A percentile compares a stretch with the other conserved stretches of the same genome.
Evolutionary conservation across 495 filamentous ascomycete species (phyloP).

Genomic region (Aspergillus asperescens): DNA sequence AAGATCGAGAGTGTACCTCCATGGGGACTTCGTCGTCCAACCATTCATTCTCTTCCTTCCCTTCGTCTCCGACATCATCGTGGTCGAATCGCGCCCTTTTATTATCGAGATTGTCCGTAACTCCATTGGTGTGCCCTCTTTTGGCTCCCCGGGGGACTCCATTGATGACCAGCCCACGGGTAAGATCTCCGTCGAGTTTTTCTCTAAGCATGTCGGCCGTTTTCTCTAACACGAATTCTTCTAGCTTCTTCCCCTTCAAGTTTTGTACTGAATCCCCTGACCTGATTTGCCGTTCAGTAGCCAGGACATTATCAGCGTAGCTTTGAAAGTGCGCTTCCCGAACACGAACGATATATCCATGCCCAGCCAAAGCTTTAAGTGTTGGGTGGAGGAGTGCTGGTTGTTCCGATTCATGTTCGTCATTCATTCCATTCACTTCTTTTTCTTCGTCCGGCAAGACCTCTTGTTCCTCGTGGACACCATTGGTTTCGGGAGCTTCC

Average conservation of each 20-base stretch:
- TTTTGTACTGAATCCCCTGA: constrained; percentile 35
- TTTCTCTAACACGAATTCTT: constrained; percentile 46
- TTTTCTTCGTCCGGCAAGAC: constrained; percentile 14
- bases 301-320: constrained; percentile 43
- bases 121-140: constrained; percentile 22
- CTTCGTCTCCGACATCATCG: constrained; percentile 26
- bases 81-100: constrained; percentile 21
- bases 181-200: constrained; percentile 31
- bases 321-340: constrained; percentile 49
- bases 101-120: constrained; percentile 9
- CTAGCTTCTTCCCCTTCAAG: constrained; percentile 54
- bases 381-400: constrained; percentile 37
- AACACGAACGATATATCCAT: constrained; percentile 47
- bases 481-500: constrained; percentile 22
- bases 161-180: constrained; percentile 30
- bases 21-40: constrained; percentile 40
- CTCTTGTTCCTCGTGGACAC: constrained; percentile 32
- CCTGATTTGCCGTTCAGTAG: constrained; percentile 40
- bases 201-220: constrained; percentile 30
- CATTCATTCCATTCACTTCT: constrained; percentile 19
- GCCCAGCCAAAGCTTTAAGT: constrained; percentile 41
- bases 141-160: constrained; percentile 38
- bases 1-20: constrained; percentile 28
- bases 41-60: constrained; percentile 37
- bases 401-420: constrained; percentile 21